Evolutionary conservation across 1,139 yeast genomes (phyloP), one percentile per base, ranked within the genome.

Genomic region (Tardiomyces blankii): DNA sequence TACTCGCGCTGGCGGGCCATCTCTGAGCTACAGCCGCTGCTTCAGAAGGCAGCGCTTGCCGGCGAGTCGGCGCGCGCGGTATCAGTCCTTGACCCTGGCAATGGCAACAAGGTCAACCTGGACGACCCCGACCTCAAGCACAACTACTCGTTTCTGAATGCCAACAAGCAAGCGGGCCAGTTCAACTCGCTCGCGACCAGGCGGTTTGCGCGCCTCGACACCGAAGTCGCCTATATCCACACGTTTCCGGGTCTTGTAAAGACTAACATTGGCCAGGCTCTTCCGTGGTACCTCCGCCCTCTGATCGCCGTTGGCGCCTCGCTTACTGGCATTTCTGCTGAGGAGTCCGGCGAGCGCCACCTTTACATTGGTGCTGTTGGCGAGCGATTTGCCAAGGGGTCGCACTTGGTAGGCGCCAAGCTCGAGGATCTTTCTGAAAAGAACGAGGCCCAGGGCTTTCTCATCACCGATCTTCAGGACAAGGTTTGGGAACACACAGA

Each of bases 1-100:
- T 61, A 62, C 46, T 54, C 59, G 2, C 53, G 66, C 30, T 56
- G 60, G 64, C 45, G 56, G 28, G 46, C 58, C 18, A 52, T 53
- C 13, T 41, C 48, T 3, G 49, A 52, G 25, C 48, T 62, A 42
- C 25, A 57, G 30, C 58, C 62, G 11, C 49, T 60, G 43, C 43
- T 62, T 16, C n/a, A n/a, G n/a, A n/a, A n/a, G 45, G 50, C 21
- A 46, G 47, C 12, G 61, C 65, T 12, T 55, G 52, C 12, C n/a
- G 51, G 49, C 16, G 61, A 58, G 43, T 52, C 54, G 28, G 55
- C 65, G 16, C 50, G 63, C 18, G 63, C 61, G 3, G 52, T 62
- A 19, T 48, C 57, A 18, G 63, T 62, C 2, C 48, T 59, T 16
- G 54, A 50, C 2, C 52, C 66, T 14, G 59, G 61, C 2, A 42